Evolutionary conservation across 1,139 yeast genomes (phyloP), one percentile per base, ranked within the genome.

Genomic region (Blastobotrys capitulatus): DNA sequence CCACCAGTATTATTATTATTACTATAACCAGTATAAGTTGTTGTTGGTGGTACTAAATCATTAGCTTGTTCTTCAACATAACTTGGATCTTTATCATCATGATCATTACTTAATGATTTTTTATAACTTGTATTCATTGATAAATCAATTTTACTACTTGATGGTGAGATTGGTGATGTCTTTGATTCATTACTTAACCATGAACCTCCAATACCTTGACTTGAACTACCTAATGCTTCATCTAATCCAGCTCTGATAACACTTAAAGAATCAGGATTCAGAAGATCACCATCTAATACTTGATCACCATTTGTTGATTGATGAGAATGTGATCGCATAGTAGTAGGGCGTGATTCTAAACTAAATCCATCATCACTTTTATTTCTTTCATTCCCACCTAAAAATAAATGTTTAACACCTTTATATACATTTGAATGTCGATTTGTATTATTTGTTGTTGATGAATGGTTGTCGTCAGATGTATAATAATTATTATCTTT

Each of bases 181-280:
- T 15, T 15, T 13, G 20, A 19, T 18, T 16, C 40, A 20, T 19
- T 37, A 19, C 26, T 37, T 13, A 58, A 46, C 62, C 62, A 59
- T 10, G 55, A 45, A 18, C 42, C 42, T 12, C 32, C 32, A 29
- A 29, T 29, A 3, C 62, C 62, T n/a, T 53, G 50, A 6, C 61
- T 61, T 29, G 57, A 54, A 16, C 41, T 44, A 2, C 64, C 63
- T 38, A 60, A 44, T 2, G 64, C 64, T 38, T 60, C 63, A 19
- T 59, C 53, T 20, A 60, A 47, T 9, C 60, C 60, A 3, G 50
- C 51, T 13, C 53, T 55, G 38, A 58, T 52, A 19, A 52, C 52
- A 25, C 52, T 54, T n/a, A 57, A 44, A 27, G 49, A 48, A 12
- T 50, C 51, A 1, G 49, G 41, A 37, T 51, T 50, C 32, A 54